Conservation (phyloP, 768 basidiomycete species). For the Heimioporus sp. region DNA sequence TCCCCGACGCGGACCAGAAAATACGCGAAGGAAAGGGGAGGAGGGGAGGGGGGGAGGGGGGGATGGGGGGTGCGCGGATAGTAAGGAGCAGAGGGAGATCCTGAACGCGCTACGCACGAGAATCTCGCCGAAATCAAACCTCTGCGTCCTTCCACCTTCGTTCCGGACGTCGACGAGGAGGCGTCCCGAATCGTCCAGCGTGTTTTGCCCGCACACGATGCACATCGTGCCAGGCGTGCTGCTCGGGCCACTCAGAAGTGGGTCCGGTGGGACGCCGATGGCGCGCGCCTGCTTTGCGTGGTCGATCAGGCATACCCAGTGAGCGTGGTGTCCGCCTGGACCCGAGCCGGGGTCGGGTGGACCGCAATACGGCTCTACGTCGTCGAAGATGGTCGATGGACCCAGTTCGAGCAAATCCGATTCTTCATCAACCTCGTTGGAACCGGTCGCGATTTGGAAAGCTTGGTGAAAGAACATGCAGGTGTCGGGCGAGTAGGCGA, state of each 20-base stretch:
- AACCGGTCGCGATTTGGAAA: constrained; percentile 11
- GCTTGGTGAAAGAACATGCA: constrained; percentile 24
- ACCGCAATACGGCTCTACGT: constrained; percentile 24
- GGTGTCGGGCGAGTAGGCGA: constrained; percentile 18
- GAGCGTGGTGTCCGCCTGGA: constrained; percentile 23
- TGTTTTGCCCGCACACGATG: constrained; percentile 16
- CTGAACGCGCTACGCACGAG: constrained; percentile 16
- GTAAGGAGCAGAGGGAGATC: too few species aligned
- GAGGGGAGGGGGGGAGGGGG: too few species aligned
- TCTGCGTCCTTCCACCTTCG: constrained; percentile 23
- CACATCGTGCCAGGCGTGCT: constrained; percentile 2
- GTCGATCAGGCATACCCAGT: constrained; percentile 28
- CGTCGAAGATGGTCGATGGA: constrained; percentile 16
- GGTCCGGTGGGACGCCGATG: background rate
- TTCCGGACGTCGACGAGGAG: constrained; percentile 26
- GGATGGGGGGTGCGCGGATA: too few species aligned
- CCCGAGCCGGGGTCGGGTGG: constrained; percentile 18
- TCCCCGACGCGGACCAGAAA: too few species aligned
- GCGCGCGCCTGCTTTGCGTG: constrained; percentile 3
- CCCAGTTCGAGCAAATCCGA: background rate
- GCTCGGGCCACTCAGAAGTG: too few species aligned
- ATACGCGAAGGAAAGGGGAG: too few species aligned
- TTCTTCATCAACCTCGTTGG: constrained; percentile 5
- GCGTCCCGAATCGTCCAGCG: constrained; percentile 11
- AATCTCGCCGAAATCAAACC: constrained; percentile 27